A percentile compares a stretch with the other conserved stretches of the same genome.
Evolutionary conservation across 805 yeast genomes (phyloP).

Genomic region (Ogataea pilisensis): DNA sequence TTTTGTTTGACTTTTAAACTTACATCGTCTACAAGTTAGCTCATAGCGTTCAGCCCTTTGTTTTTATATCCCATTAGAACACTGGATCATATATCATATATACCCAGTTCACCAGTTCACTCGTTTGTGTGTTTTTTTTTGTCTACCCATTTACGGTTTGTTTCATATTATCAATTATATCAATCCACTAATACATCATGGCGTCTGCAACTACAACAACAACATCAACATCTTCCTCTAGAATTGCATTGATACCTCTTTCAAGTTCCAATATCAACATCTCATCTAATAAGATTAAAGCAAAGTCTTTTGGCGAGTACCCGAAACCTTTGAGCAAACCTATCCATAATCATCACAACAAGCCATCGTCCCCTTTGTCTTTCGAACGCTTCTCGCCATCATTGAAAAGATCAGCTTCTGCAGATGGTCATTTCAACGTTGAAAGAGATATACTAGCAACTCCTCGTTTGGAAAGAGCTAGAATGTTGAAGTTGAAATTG

Average conservation of each 20-base stretch:
- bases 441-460: constrained; percentile 10
- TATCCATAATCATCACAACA: not conserved
- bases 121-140: not conserved
- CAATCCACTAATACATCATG: not conserved
- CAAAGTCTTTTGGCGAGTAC: constrained; percentile 12
- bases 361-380: not conserved
- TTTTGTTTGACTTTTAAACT: no score
- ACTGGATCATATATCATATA: no score
- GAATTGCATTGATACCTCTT: constrained; percentile 21
- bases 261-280: constrained; percentile 20
- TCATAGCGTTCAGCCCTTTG: no score
- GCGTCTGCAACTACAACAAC: constrained; percentile 7
- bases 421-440: constrained; percentile 4
- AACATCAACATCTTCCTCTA: constrained; percentile 15
- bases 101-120: not conserved
- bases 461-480: constrained; percentile 32
- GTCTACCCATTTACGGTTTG: not conserved
- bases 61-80: no score
- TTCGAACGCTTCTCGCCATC: constrained; percentile 4
- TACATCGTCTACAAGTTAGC: no score
- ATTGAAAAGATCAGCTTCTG: constrained; percentile 14
- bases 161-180: not conserved
- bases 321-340: constrained; percentile 1
- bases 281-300: constrained; percentile 8
- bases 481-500: constrained; percentile 42